Evolutionary conservation across 1,139 yeast genomes (phyloP).

Genomic region (Pichia sp.): DNA sequence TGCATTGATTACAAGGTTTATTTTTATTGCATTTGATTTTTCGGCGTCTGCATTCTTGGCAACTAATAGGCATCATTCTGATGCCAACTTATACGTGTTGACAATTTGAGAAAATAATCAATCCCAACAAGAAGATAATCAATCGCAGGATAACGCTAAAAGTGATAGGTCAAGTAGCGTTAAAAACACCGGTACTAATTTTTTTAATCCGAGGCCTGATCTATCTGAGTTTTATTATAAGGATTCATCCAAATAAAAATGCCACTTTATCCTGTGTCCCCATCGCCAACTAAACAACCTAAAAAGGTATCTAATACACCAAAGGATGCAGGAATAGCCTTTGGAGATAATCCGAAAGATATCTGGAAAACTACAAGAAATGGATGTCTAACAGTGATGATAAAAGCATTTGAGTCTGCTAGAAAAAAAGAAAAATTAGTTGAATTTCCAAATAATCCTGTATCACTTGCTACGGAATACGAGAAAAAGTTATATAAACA

Average conservation of each 20-base stretch:
- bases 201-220: not conserved
- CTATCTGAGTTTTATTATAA: not conserved
- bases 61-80: constrained; percentile 29
- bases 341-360: constrained; percentile 24
- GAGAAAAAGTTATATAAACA: constrained; percentile 19
- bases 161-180: too few relatives aligned
- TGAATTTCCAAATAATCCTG: not conserved
- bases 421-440: not conserved
- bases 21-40: constrained; percentile 28
- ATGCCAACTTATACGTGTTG: too few relatives aligned
- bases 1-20: constrained; percentile 28
- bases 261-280: not conserved
- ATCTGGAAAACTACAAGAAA: constrained; percentile 24
- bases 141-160: too few relatives aligned
- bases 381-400: constrained; percentile 22
- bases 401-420: constrained; percentile 15
- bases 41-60: constrained; percentile 28
- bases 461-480: constrained; percentile 17
- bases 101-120: too few relatives aligned
- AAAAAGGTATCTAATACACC: not conserved
- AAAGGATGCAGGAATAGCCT: constrained; percentile 12
- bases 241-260: not conserved
- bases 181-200: too few relatives aligned
- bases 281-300: not conserved
- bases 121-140: too few relatives aligned